phyloP scores from a whole-genome alignment of 768 basidiomycete genomes.

The Boletus eberwhitei region DNA sequence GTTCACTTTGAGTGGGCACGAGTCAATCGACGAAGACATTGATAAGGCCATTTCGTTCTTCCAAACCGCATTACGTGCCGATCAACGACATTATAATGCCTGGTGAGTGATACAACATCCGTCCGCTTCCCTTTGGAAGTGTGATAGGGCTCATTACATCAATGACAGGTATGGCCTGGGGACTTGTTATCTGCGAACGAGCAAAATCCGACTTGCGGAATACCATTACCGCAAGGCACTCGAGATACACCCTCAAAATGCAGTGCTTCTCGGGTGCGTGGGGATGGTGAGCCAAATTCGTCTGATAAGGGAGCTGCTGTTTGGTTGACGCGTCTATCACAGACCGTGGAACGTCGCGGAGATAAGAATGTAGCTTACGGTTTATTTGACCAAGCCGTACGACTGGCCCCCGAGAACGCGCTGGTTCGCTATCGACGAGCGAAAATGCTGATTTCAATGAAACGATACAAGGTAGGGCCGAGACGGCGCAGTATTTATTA shows the following conservation, averaged over 20 bases:
- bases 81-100: conserved; percentile 94
- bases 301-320: conserved; percentile 21
- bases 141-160: conserved; percentile 24
- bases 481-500: conserved; percentile 20
- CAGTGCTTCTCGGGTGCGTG: conserved; percentile 93
- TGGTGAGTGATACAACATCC: conserved; percentile 60
- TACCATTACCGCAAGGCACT: conserved; percentile 94
- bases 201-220: conserved; percentile 89
- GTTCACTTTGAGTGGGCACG: conserved; percentile 94
- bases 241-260: conserved; percentile 91
- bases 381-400: conserved; percentile 79
- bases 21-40: conserved; percentile 93
- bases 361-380: conserved; percentile 71
- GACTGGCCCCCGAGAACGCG: conserved; percentile 81
- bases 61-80: conserved; percentile 85
- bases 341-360: conserved; percentile 88
- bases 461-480: conserved; percentile 70
- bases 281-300: conserved; percentile 75
- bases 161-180: conserved; percentile 93
- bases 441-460: conserved; percentile 82
- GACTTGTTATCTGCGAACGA: conserved; percentile 92
- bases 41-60: conserved; percentile 91
- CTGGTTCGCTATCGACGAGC: conserved; percentile 93
- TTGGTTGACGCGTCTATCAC: conserved; percentile 22
- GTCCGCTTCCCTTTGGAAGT: neutral